Percentiles rank a stretch among this genome's conserved stretches.
Conservation (phyloP, 1,139 yeast species). For the Spencermartinsiella ligniputridi region DNA sequence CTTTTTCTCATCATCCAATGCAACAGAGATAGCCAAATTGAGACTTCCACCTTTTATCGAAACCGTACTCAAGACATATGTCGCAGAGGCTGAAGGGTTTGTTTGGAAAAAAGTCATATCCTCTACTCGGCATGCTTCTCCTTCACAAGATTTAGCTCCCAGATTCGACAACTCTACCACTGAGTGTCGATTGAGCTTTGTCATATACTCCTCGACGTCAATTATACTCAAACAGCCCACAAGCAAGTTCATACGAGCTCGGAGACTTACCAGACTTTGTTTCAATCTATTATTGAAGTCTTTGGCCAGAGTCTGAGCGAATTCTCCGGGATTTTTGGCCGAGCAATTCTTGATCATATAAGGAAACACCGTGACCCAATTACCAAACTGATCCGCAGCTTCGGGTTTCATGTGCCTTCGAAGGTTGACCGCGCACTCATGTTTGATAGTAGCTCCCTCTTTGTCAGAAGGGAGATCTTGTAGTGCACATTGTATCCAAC, state of each 20-base stretch:
- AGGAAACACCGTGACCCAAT: conserved; percentile 16
- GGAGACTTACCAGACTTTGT: conserved; percentile 4
- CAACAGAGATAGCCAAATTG: conserved; percentile 12
- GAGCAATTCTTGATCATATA: conserved; percentile 4
- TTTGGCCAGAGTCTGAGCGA: conserved; percentile 12
- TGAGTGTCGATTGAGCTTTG: conserved; percentile 10
- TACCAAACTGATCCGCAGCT: conserved; percentile 13
- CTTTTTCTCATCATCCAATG: conserved; percentile 6
- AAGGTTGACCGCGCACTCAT: conserved; percentile 20
- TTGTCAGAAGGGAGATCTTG: conserved; percentile 6
- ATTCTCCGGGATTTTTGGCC: not conserved
- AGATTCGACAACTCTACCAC: conserved; percentile 23
- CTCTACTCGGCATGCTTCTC: conserved; percentile 3
- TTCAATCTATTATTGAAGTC: conserved; percentile 8
- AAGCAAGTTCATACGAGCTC: conserved; percentile 7
- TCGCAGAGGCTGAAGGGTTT: conserved; percentile 9
- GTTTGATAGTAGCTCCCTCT: conserved; percentile 12
- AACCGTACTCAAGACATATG: conserved; percentile 13
- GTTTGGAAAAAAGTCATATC: conserved; percentile 15
- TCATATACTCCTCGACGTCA: conserved; percentile 12
- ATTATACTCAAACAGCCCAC: conserved; percentile 18
- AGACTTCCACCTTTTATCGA: conserved; percentile 13
- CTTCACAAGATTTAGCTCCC: conserved; percentile 14
- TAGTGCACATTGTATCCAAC: conserved; percentile 8
- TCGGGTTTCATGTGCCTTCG: conserved; percentile 13